Percentiles rank a stretch among this genome's conserved stretches.
phyloP scores from a whole-genome alignment of 805 yeast species.

The Wickerhamiella australiensis region DNA sequence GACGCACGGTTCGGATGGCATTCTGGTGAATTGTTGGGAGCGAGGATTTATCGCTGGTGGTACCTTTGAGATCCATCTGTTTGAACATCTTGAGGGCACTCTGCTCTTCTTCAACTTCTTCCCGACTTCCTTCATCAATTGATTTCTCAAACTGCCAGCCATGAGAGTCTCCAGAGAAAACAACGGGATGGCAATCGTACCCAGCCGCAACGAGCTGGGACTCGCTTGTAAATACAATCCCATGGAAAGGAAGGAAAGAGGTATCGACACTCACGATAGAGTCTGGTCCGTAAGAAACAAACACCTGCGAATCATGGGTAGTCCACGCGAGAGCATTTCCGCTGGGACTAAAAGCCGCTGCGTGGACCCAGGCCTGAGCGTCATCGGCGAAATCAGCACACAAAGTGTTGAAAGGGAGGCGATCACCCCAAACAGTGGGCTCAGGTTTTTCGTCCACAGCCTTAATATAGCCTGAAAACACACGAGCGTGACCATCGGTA shows the following conservation, averaged over 20 bases:
- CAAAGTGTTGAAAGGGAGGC: constrained; percentile 85
- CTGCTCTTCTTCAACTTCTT: constrained; percentile 36
- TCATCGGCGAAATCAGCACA: constrained; percentile 68
- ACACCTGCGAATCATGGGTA: constrained; percentile 77
- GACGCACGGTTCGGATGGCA: constrained; percentile 57
- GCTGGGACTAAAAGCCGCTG: constrained; percentile 68
- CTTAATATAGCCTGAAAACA: constrained; percentile 79
- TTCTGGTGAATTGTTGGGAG: constrained; percentile 81
- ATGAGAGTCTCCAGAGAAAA: constrained; percentile 55
- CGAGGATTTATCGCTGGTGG: constrained; percentile 36
- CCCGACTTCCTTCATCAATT: constrained; percentile 44
- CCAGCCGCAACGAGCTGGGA: constrained; percentile 75
- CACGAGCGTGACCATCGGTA: constrained; percentile 85
- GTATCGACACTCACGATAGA: constrained; percentile 50
- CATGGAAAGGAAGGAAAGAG: constrained; percentile 64
- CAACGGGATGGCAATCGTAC: constrained; percentile 79
- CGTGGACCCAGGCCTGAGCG: constrained; percentile 85
- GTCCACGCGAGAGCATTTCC: constrained; percentile 71
- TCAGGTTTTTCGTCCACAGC: constrained; percentile 75
- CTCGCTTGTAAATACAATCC: constrained; percentile 58
- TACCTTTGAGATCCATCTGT: constrained; percentile 90
- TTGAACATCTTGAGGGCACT: constrained; percentile 75
- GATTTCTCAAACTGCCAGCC: constrained; percentile 50
- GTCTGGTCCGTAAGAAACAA: constrained; percentile 66
- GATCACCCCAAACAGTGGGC: constrained; percentile 83